Evolutionary conservation across 106 monocot species (phyloP), one percentile per base, ranked within the genome.

Genomic region (Acorus gramineus): DNA sequence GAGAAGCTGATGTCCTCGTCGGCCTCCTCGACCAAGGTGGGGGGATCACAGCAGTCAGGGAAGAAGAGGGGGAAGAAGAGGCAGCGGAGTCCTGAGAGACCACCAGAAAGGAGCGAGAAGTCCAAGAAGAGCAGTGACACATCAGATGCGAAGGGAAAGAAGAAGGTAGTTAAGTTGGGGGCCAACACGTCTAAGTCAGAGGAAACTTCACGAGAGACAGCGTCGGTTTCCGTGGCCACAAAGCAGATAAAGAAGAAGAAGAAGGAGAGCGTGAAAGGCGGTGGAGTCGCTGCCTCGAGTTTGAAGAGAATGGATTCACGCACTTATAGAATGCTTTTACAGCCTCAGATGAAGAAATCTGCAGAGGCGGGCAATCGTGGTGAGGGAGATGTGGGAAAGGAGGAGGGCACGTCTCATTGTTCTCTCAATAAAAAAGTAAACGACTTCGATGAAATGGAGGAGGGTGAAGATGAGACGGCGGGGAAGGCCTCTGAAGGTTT

Each of bases 21-120:
- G 8, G 13, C n/a, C 47, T 46, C 61, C 50, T 60, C 53, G 2
- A 47, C 66, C 8, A 72, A 57, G 7, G 28, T 28, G 28, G 28
- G 28, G 28, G 28, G 28, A 28, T 28, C 28, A 28, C 28, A 28
- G 28, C 28, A 78, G 10, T 44, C 52, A 57, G 65, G 45, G 14
- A 14, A 61, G 55, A 53, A 61, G 44, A 28, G 12, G 12, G 67
- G 55, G 51, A 59, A 44, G 42, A 58, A 60, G 58, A 28, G 57
- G 52, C 49, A 62, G 58, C 57, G 9, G 46, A 73, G 73, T 64
- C 67, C 73, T 8, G 8, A 73, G 45, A 73, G 78, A 69, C 72
- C 63, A 53, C 73, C 72, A 4, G 68, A 64, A 14, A 73, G 72
- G 61, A 58, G 72, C 9, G 78, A 73, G 63, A 78, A 73, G 61